Conservation (phyloP, 2,329 filamentous ascomycete genomes). For the Apiospora malaysiana region DNA sequence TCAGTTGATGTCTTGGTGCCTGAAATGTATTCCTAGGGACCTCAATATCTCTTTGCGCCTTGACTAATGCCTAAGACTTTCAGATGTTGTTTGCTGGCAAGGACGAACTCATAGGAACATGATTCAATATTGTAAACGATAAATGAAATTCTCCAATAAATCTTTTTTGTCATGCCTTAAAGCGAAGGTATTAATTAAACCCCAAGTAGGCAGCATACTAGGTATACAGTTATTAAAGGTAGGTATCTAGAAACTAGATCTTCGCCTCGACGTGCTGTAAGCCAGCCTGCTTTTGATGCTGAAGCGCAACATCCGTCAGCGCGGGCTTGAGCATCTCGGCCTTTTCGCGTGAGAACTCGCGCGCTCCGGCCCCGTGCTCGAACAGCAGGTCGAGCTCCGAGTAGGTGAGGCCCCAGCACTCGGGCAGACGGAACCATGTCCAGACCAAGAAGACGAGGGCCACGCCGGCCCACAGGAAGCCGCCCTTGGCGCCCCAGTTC, state of each 20-base stretch:
- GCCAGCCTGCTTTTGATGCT: slow-evolving; percentile 18
- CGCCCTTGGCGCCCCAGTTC: slow-evolving; percentile 24
- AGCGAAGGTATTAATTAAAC: no score
- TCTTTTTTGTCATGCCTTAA: no score
- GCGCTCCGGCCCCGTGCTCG: slow-evolving; percentile 22
- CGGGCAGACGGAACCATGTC: slow-evolving; percentile 25
- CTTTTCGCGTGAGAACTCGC: slow-evolving; percentile 21
- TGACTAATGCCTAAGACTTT: no score
- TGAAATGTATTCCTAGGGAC: no score
- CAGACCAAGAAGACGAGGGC: slow-evolving; percentile 21
- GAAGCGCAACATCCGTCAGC: slow-evolving; percentile 4
- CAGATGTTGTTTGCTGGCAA: no score
- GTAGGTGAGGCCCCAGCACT: slow-evolving; percentile 22
- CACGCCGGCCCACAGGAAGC: slow-evolving; percentile 25
- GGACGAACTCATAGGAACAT: no score
- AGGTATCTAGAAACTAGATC: background rate
- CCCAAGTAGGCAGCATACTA: no score
- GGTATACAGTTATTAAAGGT: no score
- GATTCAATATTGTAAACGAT: no score
- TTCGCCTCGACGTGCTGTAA: slow-evolving; percentile 10
- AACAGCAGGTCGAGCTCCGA: slow-evolving; percentile 25
- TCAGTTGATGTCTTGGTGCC: no score
- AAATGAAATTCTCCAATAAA: no score
- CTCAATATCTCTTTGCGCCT: no score
- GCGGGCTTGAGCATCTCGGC: slow-evolving; percentile 18